A percentile compares a stretch with the other conserved stretches of the same genome.
These are phyloP conservation scores for Sclerospora graminicola DNA, from an alignment of 352 stramenopile species.

Conservation along the genomic window DNA sequence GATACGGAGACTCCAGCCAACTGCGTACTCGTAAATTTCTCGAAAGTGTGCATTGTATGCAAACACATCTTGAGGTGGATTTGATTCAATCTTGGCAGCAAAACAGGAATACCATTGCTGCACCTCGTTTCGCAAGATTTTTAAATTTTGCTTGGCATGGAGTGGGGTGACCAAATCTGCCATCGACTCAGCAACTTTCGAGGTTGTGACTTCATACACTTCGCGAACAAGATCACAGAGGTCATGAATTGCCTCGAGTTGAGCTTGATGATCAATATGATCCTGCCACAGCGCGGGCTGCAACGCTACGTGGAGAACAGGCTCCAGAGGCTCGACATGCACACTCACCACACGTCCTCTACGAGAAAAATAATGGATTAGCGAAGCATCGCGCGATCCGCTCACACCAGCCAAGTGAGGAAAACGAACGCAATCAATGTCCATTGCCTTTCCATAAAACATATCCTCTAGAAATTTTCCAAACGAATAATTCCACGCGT, in stretches of 20 bases:
- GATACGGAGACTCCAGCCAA: slow-evolving; percentile 67
- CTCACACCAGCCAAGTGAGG: slow-evolving; percentile 44
- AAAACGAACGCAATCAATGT: slow-evolving; percentile 56
- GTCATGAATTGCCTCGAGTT: slow-evolving; percentile 56
- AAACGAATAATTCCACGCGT: slow-evolving; percentile 83
- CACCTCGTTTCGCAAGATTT: slow-evolving; percentile 72
- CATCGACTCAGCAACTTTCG: slow-evolving; percentile 72
- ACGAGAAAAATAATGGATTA: slow-evolving; percentile 75
- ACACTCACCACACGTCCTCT: slow-evolving; percentile 64
- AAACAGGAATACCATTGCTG: slow-evolving; percentile 80
- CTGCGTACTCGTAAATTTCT: slow-evolving; percentile 71
- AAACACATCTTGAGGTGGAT: slow-evolving; percentile 69
- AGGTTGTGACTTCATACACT: slow-evolving; percentile 64
- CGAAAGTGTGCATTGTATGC: slow-evolving; percentile 72
- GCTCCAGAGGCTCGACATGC: slow-evolving; percentile 66
- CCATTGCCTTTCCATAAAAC: slow-evolving; percentile 74
- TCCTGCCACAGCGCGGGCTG: slow-evolving; percentile 77
- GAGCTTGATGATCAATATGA: slow-evolving; percentile 56
- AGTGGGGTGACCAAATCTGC: slow-evolving; percentile 55
- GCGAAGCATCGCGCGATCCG: slow-evolving; percentile 48
- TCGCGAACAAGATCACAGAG: slow-evolving; percentile 62
- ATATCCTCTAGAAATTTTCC: slow-evolving; percentile 82
- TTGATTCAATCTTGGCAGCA: slow-evolving; percentile 52
- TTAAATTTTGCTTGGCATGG: slow-evolving; percentile 59
- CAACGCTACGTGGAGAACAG: slow-evolving; percentile 74